Evolutionary conservation across 768 basidiomycete species (phyloP), one percentile per base, ranked within the genome.

Genomic region (Hydnomerulius pinastri): DNA sequence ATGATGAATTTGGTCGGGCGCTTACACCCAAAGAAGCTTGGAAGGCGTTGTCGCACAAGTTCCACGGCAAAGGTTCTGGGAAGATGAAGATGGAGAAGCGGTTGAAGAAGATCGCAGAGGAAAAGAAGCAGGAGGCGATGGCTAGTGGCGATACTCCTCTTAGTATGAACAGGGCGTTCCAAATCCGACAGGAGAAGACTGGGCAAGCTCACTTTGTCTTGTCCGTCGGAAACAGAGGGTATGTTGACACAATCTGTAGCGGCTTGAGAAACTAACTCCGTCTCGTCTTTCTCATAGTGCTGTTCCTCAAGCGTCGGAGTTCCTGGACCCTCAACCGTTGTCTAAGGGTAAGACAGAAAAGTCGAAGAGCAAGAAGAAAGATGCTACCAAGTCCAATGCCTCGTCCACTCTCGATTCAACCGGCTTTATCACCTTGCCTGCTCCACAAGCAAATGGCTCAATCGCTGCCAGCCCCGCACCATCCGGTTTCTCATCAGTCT

Each of bases 81-180:
- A 90, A 87, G 74, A 91, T 90, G 83, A 98, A 98, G 80, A 94
- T 88, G 20, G 96, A 98, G 77, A 98, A 98, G 69, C 80, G 92
- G 53, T 63, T 98, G 57, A 94, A 95, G 81, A 94, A 90, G 76
- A 98, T 98, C 56, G 90, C 86, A n/a, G 95, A 98, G 61, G 97
- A 99, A 75, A 83, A 88, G 69, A 98, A 97, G 77, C 81, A 92
- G 65, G 83, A 83, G 51, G 89, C 93, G 9, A 98, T 98, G 94
- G 84, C 80, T 15, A 92, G 92, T 59, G 92, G 92, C 1, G 97
- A 99, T 72, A 98, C 96, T 2, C 94, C 96, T 2, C 73, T 94
- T 46, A 95, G 92, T 63, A 97, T 98, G 90, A 94, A 87, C 58
- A 83, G 78, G 54, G 95, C 94, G 11, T 99, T 99, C 75, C 87